Evolutionary conservation across 192 early-diverging fungal species (phyloP).

Genomic region (Endogone sp.): DNA sequence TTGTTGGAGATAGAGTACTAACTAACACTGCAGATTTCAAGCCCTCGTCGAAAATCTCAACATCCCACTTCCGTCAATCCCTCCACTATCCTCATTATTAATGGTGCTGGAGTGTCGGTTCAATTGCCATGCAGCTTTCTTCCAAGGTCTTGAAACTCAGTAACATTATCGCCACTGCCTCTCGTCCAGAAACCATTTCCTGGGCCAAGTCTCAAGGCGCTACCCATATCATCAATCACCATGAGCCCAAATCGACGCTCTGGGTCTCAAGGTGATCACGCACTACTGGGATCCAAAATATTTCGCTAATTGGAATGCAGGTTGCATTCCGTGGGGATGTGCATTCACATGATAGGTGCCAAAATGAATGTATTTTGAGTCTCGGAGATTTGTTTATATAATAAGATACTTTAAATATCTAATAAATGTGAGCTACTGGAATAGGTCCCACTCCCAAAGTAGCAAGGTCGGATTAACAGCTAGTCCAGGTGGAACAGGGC

Average conservation of each 20-base stretch:
- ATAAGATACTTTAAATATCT: too few relatives aligned
- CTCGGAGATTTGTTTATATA: too few relatives aligned
- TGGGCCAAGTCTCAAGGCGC: constrained; percentile 8
- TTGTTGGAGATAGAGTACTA: not conserved
- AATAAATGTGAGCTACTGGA: too few relatives aligned
- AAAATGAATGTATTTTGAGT: too few relatives aligned
- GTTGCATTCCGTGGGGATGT: too few relatives aligned
- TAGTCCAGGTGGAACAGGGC: too few relatives aligned
- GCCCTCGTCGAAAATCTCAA: constrained; percentile 4
- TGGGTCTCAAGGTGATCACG: constrained; percentile 2
- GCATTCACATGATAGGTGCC: too few relatives aligned
- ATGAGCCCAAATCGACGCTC: constrained; percentile 7
- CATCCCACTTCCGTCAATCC: not conserved
- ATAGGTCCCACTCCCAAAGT: too few relatives aligned
- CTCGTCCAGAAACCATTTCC: constrained; percentile 5
- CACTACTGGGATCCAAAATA: too few relatives aligned
- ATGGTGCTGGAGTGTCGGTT: constrained; percentile 15
- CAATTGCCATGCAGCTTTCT: constrained; percentile 9
- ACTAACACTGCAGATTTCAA: not conserved
- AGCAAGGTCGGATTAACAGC: too few relatives aligned
- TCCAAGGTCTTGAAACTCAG: not conserved
- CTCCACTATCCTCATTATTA: constrained; percentile 7
- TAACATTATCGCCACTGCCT: constrained; percentile 5
- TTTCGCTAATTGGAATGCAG: too few relatives aligned
- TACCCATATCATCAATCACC: constrained; percentile 12